Conservation (phyloP, 148 eudicot species). For the Suaeda aralocaspica region DNA sequence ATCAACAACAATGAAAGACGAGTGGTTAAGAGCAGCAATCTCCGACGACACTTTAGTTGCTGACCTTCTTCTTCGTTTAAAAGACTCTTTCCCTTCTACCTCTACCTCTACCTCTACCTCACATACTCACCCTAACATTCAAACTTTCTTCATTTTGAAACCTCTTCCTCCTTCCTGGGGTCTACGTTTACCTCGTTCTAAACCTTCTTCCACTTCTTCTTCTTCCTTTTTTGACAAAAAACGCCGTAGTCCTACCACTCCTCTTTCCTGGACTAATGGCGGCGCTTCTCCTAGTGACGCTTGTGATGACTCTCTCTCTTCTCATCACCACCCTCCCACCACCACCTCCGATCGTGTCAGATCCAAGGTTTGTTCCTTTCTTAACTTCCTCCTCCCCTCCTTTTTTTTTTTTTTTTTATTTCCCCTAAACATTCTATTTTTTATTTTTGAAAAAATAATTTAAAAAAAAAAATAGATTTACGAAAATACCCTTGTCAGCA, state of each 20-base stretch:
- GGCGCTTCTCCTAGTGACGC: slow-evolving; percentile 36
- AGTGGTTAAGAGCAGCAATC: slow-evolving; percentile 31
- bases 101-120: background rate
- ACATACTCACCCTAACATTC: background rate
- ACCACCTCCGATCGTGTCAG: slow-evolving; percentile 27
- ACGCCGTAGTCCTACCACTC: slow-evolving; percentile 44
- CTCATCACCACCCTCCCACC: background rate
- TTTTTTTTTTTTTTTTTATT: background rate
- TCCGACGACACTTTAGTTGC: slow-evolving; percentile 37
- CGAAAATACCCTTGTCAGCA: slow-evolving; percentile 16
- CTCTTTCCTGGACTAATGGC: slow-evolving; percentile 34
- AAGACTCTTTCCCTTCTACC: slow-evolving; percentile 11
- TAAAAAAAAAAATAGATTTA: slow-evolving; percentile 12
- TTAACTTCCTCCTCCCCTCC: background rate
- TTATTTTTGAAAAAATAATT: background rate
- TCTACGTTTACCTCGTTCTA: slow-evolving; percentile 27
- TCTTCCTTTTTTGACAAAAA: slow-evolving; percentile 11
- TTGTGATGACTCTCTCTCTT: slow-evolving; percentile 31
- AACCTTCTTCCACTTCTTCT: slow-evolving; percentile 18
- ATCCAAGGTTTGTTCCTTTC: slow-evolving; percentile 23
- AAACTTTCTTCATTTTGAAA: background rate
- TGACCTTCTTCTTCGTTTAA: slow-evolving; percentile 32
- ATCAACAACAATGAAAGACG: slow-evolving; percentile 20
- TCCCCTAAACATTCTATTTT: background rate
- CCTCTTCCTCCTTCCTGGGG: slow-evolving; percentile 34